Percentiles rank a stretch among this genome's conserved stretches.
phyloP scores from a whole-genome alignment of 805 yeast species.

The Ogataea corticis region DNA sequence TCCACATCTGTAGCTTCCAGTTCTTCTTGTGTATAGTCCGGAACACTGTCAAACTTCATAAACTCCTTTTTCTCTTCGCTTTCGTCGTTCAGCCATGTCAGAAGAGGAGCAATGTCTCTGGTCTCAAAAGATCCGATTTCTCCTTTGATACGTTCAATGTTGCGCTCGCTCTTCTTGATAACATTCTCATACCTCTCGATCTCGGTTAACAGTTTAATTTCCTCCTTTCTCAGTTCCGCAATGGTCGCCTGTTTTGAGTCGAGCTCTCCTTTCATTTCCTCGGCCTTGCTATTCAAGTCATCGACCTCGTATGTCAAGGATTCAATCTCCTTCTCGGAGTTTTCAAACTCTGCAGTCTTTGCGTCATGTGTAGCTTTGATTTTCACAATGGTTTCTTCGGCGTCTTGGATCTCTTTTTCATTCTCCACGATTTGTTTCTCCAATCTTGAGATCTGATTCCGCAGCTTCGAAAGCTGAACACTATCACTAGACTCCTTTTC shows the following conservation, averaged over 20 bases:
- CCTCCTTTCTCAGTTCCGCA: conserved; percentile 60
- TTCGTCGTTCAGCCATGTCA: conserved; percentile 51
- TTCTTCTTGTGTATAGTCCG: conserved; percentile 47
- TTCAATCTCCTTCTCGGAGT: conserved; percentile 37
- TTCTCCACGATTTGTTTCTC: conserved; percentile 47
- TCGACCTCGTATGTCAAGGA: conserved; percentile 35
- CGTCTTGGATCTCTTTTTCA: conserved; percentile 44
- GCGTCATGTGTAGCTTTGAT: conserved; percentile 33
- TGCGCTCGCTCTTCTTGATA: conserved; percentile 40
- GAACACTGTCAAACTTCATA: conserved; percentile 32
- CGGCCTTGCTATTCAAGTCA: conserved; percentile 42
- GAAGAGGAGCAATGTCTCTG: conserved; percentile 54
- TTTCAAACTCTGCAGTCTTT: conserved; percentile 28
- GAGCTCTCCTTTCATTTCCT: conserved; percentile 41
- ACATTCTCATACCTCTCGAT: conserved; percentile 54
- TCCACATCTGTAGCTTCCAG: conserved; percentile 49
- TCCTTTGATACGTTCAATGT: conserved; percentile 39
- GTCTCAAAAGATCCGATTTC: conserved; percentile 46
- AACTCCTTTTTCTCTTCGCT: conserved; percentile 21
- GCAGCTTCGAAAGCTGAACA: conserved; percentile 57
- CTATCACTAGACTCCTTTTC: conserved; percentile 59
- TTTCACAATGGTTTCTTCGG: conserved; percentile 36
- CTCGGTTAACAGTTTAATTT: conserved; percentile 65
- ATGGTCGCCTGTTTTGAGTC: conserved; percentile 44
- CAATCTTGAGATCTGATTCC: conserved; percentile 61